These are phyloP conservation scores for Phytopythium vexans DNA, from an alignment of 352 stramenopile species.

Conservation along the genomic window DNA sequence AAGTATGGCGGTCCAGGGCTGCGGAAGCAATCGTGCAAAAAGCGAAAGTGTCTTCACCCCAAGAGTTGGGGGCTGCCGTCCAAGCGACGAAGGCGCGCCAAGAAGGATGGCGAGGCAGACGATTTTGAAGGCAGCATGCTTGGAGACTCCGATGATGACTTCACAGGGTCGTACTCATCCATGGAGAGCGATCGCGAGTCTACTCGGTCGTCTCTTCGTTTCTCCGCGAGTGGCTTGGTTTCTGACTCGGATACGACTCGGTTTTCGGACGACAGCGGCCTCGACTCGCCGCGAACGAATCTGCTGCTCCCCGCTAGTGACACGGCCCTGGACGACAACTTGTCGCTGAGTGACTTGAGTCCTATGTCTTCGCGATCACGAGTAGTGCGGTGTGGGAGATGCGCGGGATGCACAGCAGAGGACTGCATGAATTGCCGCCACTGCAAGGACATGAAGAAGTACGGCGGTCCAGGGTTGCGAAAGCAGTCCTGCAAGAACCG, in stretches of 20 bases:
- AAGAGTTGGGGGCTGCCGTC: slow-evolving; percentile 49
- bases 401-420: slow-evolving; percentile 55
- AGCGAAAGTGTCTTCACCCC: slow-evolving; percentile 78
- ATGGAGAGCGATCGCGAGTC: slow-evolving; percentile 58
- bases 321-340: slow-evolving; percentile 30
- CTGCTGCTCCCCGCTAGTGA: slow-evolving; percentile 32
- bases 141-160: slow-evolving; percentile 39
- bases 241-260: slow-evolving; percentile 25
- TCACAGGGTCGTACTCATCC: slow-evolving; percentile 39
- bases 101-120: slow-evolving; percentile 18
- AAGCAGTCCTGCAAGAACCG: slow-evolving; percentile 83
- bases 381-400: slow-evolving; percentile 77
- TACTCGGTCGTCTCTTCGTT: slow-evolving; percentile 20
- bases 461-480: slow-evolving; percentile 68
- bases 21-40: slow-evolving; percentile 87
- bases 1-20: slow-evolving; percentile 85
- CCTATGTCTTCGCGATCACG: slow-evolving; percentile 42
- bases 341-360: slow-evolving; percentile 32
- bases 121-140: slow-evolving; percentile 24
- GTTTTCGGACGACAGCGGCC: slow-evolving; percentile 20
- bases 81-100: slow-evolving; percentile 37
- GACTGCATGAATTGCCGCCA: slow-evolving; percentile 80
- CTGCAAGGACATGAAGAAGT: slow-evolving; percentile 86
- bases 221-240: slow-evolving; percentile 13
- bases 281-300: slow-evolving; percentile 28